phyloP scores from a whole-genome alignment of 2,329 filamentous ascomycete genomes.

The Drechslera avenae region DNA sequence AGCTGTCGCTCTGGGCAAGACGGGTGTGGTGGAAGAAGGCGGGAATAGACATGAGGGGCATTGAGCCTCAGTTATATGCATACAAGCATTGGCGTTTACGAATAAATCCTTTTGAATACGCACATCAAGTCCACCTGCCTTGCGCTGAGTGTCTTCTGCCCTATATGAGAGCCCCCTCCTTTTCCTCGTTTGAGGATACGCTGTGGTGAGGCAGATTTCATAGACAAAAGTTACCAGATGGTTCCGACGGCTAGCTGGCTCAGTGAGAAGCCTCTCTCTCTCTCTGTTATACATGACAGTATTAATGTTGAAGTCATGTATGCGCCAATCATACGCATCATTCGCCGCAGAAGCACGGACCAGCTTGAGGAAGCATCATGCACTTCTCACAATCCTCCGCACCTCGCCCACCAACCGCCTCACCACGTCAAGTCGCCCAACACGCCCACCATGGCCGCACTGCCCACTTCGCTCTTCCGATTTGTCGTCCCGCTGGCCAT shows the following conservation, averaged over 20 bases:
- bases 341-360: constrained; percentile 21
- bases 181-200: not conserved
- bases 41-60: not conserved
- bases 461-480: constrained; percentile 45
- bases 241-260: too few species aligned
- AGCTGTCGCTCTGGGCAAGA: not conserved
- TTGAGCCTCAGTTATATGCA: not conserved
- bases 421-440: constrained; percentile 37
- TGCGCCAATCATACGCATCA: constrained; percentile 22
- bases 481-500: constrained; percentile 75
- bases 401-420: constrained; percentile 15
- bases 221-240: too few species aligned
- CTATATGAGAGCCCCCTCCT: not conserved
- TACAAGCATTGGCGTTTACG: constrained; percentile 3
- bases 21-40: not conserved
- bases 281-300: too few species aligned
- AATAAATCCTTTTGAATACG: constrained; percentile 6
- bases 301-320: not conserved
- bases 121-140: not conserved
- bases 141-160: not conserved
- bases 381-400: constrained; percentile 21
- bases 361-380: constrained; percentile 14
- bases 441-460: constrained; percentile 37
- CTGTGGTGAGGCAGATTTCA: not conserved
- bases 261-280: not conserved